These are phyloP conservation scores for Podaxis pistillaris DNA, from an alignment of 768 basidiomycete genomes.

Conservation along the genomic window DNA sequence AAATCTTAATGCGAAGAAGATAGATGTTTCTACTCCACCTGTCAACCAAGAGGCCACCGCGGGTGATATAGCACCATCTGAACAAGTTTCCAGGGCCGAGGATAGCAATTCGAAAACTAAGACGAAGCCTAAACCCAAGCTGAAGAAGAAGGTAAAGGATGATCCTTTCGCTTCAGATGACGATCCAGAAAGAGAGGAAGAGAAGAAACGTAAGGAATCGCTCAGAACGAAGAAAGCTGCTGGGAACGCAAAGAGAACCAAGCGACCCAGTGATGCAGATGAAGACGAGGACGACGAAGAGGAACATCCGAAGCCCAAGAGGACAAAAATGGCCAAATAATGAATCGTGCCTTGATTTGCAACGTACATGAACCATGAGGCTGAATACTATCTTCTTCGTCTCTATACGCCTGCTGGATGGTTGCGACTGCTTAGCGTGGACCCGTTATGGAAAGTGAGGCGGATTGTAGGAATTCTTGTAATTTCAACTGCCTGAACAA, in stretches of 20 bases:
- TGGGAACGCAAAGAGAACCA: conserved; percentile 18
- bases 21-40: neutral
- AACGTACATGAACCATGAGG: too few species aligned
- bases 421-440: too few species aligned
- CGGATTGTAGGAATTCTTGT: too few species aligned
- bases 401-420: too few species aligned
- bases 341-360: neutral
- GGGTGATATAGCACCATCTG: neutral
- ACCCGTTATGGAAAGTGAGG: too few species aligned
- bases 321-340: conserved; percentile 8
- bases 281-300: conserved; percentile 31
- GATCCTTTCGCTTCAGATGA: conserved; percentile 62
- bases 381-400: too few species aligned
- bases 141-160: conserved; percentile 43
- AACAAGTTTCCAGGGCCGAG: conserved; percentile 19
- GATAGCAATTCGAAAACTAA: conserved; percentile 22
- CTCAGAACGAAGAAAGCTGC: conserved; percentile 19
- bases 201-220: conserved; percentile 18
- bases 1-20: conserved; percentile 36
- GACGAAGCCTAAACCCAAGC: conserved; percentile 45
- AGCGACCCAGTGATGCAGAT: conserved; percentile 14
- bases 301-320: conserved; percentile 23
- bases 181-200: conserved; percentile 10
- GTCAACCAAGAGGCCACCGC: conserved; percentile 3
- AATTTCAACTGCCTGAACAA: too few species aligned